phyloP scores from a whole-genome alignment of 139 green algal species.

The Haematococcus lacustris region DNA sequence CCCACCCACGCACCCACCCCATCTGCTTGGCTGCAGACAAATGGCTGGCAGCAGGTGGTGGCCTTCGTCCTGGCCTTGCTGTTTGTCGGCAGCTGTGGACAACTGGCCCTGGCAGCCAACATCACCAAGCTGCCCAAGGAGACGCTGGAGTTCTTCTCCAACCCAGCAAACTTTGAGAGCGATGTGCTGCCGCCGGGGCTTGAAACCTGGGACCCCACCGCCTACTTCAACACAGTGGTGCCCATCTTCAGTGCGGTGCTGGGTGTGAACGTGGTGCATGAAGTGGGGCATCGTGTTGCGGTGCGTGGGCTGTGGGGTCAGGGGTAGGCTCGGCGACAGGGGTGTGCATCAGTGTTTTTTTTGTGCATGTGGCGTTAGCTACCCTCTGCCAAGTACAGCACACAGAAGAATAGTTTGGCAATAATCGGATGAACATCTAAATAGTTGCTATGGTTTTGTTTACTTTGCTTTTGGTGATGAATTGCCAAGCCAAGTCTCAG shows the following conservation, averaged over 20 bases:
- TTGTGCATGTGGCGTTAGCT: no score
- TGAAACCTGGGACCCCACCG: conserved; percentile 62
- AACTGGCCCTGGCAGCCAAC: conserved; percentile 73
- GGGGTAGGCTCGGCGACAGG: no score
- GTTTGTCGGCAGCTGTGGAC: conserved; percentile 53
- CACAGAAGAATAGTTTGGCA: no score
- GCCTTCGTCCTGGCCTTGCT: conserved; percentile 60
- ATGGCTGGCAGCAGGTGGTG: conserved; percentile 56
- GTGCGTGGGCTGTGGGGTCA: no score
- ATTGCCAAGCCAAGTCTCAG: no score
- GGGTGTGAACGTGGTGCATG: conserved; percentile 65
- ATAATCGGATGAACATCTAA: no score
- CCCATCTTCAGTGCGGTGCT: conserved; percentile 51
- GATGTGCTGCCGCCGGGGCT: conserved; percentile 58
- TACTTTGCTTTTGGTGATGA: no score
- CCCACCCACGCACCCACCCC: no score
- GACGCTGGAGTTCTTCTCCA: conserved; percentile 68
- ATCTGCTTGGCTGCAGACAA: conserved; percentile 11
- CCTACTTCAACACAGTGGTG: conserved; percentile 66
- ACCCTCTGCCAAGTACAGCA: no score
- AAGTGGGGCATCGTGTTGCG: conserved; percentile 59
- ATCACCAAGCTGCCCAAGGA: conserved; percentile 74
- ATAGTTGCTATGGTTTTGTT: no score
- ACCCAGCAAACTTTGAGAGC: conserved; percentile 56
- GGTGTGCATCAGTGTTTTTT: no score